Evolutionary conservation across 2,329 filamentous ascomycete species (phyloP).

Genomic region (Fusarium citri): DNA sequence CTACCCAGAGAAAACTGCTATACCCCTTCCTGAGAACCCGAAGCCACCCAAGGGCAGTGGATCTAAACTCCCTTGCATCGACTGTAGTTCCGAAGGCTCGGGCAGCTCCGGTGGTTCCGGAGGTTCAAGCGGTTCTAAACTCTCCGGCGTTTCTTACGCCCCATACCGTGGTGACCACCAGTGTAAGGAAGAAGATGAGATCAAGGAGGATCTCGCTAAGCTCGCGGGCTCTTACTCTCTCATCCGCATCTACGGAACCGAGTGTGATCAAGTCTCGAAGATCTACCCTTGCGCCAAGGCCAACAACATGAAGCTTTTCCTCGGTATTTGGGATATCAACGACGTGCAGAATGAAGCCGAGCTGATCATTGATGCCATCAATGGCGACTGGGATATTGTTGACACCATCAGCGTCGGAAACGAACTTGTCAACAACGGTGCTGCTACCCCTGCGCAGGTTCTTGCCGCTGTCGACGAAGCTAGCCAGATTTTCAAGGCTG

Average conservation of each 20-base stretch:
- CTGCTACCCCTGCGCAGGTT: slow-evolving; percentile 64
- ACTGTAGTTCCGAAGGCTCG: not conserved
- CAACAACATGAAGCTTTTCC: slow-evolving; percentile 77
- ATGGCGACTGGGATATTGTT: slow-evolving; percentile 74
- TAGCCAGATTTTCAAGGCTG: slow-evolving; percentile 65
- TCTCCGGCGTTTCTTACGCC: slow-evolving; percentile 61
- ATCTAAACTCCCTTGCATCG: not conserved
- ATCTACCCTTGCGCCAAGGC: slow-evolving; percentile 72
- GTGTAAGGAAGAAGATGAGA: slow-evolving; percentile 75
- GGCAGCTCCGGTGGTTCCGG: slow-evolving; percentile 4
- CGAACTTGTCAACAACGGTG: slow-evolving; percentile 77
- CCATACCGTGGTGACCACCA: slow-evolving; percentile 62
- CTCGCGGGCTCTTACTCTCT: slow-evolving; percentile 66
- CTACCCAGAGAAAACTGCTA: slow-evolving; percentile 1
- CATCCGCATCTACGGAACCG: slow-evolving; percentile 82
- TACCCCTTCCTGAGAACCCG: not conserved
- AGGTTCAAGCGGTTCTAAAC: slow-evolving; percentile 25
- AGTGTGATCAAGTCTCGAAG: slow-evolving; percentile 77
- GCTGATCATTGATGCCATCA: slow-evolving; percentile 68
- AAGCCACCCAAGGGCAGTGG: not conserved
- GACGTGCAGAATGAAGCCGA: slow-evolving; percentile 67
- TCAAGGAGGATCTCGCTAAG: slow-evolving; percentile 72
- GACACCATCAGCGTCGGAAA: slow-evolving; percentile 83
- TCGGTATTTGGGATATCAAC: slow-evolving; percentile 76
- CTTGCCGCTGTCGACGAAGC: slow-evolving; percentile 68